These are phyloP conservation scores for Lolium rigidum DNA, from an alignment of 176 grass and related monocot genomes.

Conservation along the genomic window DNA sequence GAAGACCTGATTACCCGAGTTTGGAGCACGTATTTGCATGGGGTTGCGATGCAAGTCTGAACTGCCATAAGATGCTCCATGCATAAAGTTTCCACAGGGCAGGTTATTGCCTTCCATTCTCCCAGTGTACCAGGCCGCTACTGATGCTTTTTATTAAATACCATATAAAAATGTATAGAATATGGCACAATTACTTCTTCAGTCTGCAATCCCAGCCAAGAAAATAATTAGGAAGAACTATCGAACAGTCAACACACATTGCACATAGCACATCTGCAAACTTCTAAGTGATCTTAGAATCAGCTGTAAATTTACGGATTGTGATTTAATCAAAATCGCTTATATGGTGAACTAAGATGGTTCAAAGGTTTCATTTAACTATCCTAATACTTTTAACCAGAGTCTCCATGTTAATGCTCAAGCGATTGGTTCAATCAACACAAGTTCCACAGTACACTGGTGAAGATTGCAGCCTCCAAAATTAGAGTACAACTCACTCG, in stretches of 20 bases:
- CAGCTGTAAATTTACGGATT: neutral
- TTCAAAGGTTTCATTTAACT: neutral
- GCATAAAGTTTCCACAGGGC: slow-evolving; percentile 61
- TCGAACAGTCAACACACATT: neutral
- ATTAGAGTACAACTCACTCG: neutral
- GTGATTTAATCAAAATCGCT: neutral
- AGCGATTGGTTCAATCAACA: neutral
- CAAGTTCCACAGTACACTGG: neutral
- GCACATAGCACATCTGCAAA: slow-evolving; percentile 15
- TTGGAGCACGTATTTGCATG: slow-evolving; percentile 51
- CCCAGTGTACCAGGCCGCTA: slow-evolving; percentile 8
- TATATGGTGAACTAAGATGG: neutral
- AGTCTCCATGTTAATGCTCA: slow-evolving; percentile 6
- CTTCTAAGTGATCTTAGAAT: neutral
- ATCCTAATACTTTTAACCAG: neutral
- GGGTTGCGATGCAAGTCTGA: slow-evolving; percentile 54
- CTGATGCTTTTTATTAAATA: neutral
- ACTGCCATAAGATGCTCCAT: slow-evolving; percentile 59
- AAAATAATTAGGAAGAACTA: slow-evolving; percentile 16
- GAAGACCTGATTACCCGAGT: slow-evolving; percentile 41
- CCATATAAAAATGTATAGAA: neutral
- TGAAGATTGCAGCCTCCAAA: neutral
- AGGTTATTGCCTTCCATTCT: slow-evolving; percentile 72
- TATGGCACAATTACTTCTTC: neutral
- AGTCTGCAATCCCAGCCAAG: neutral